Conservation (phyloP, 1,284 basidiomycete species). For the Ustanciosporium gigantosporum region DNA sequence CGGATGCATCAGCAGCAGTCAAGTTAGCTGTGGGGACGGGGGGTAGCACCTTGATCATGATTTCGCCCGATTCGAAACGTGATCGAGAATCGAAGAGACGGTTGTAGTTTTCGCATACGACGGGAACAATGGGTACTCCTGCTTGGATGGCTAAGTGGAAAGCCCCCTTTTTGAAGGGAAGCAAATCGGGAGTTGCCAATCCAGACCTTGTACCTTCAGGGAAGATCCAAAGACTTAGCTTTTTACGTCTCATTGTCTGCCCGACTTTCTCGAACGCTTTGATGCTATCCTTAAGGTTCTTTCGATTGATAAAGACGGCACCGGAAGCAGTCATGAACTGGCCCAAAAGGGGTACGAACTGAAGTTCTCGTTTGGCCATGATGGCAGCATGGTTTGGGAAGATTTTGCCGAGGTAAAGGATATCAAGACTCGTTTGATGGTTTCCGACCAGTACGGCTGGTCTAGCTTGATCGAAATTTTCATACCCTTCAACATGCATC, state of each 20-base stretch:
- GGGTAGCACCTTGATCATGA: conserved; percentile 69
- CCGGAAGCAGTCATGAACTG: conserved; percentile 87
- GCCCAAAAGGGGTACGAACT: conserved; percentile 82
- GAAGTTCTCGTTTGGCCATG: conserved; percentile 90
- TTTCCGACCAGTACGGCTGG: conserved; percentile 83
- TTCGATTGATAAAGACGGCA: conserved; percentile 90
- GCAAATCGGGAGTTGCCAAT: conserved; percentile 56
- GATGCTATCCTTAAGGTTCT: conserved; percentile 75
- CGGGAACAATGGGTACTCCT: conserved; percentile 74
- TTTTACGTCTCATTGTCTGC: conserved; percentile 75
- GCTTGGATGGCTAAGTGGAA: conserved; percentile 94
- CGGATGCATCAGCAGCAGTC: conserved; percentile 70
- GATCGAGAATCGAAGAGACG: conserved; percentile 74
- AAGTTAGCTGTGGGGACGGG: conserved; percentile 75
- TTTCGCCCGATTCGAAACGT: conserved; percentile 67
- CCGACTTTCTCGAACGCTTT: conserved; percentile 77
- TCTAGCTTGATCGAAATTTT: conserved; percentile 69
- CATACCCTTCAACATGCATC: conserved; percentile 81
- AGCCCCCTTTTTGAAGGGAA: conserved; percentile 96
- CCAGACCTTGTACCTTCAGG: conserved; percentile 64
- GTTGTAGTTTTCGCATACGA: conserved; percentile 94
- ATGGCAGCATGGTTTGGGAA: conserved; percentile 83
- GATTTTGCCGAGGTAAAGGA: conserved; percentile 75
- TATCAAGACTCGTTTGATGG: conserved; percentile 70
- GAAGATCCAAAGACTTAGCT: conserved; percentile 62